phyloP scores from a whole-genome alignment of 108 stramenopile species.

The Parmales sp. region DNA sequence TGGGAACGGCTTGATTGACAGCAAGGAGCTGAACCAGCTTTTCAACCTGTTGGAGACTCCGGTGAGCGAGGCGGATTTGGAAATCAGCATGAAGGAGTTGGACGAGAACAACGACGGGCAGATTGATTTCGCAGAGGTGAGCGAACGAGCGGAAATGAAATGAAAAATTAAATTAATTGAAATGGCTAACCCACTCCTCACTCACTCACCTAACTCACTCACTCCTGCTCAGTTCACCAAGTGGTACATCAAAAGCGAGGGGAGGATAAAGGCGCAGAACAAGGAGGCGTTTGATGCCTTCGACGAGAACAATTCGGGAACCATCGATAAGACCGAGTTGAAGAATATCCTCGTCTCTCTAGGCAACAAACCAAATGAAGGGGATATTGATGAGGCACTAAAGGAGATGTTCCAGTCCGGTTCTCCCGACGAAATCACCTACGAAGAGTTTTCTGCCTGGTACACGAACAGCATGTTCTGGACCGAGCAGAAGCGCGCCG shows the following conservation, averaged over 20 bases:
- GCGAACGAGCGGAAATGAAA: background rate
- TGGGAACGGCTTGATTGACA: conserved; percentile 54
- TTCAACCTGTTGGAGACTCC: conserved; percentile 45
- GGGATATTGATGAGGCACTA: conserved; percentile 48
- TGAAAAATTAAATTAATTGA: background rate
- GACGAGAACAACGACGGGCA: conserved; percentile 51
- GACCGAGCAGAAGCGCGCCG: conserved; percentile 40
- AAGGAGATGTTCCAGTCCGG: conserved; percentile 49
- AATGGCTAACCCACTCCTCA: background rate
- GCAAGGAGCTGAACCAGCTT: conserved; percentile 49
- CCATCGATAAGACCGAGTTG: conserved; percentile 51
- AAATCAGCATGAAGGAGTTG: conserved; percentile 40
- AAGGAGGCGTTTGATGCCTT: conserved; percentile 50
- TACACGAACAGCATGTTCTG: conserved; percentile 49
- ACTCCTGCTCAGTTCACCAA: conserved; percentile 53
- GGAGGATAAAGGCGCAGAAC: conserved; percentile 38
- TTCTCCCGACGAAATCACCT: conserved; percentile 51
- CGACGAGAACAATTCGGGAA: conserved; percentile 56
- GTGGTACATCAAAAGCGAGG: conserved; percentile 61
- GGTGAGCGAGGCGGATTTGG: conserved; percentile 37
- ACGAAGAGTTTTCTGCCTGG: conserved; percentile 62
- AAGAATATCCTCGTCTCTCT: conserved; percentile 40
- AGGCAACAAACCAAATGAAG: conserved; percentile 43
- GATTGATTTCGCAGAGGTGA: conserved; percentile 28
- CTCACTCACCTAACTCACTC: background rate